phyloP scores from a whole-genome alignment of 345 rosid species.

The Angophora floribunda region DNA sequence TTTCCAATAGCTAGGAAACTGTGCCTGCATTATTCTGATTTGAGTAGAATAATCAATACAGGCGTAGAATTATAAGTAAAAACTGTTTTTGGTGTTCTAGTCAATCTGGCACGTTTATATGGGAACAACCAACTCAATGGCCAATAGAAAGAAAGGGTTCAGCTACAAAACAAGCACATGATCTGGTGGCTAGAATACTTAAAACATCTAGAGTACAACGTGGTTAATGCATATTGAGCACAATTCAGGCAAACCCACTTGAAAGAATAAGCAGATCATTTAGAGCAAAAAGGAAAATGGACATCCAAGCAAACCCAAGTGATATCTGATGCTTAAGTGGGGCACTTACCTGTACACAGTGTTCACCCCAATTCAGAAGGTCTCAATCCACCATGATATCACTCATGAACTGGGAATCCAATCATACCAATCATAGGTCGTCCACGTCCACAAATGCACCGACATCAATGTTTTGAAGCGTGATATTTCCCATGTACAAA shows the following conservation, averaged over 20 bases:
- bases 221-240: background rate
- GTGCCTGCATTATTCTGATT: constrained; percentile 39
- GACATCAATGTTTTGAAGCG: constrained; percentile 67
- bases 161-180: background rate
- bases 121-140: background rate
- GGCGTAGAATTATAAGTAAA: background rate
- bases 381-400: constrained; percentile 22
- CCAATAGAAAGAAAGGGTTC: background rate
- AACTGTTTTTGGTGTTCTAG: background rate
- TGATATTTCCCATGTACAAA: constrained; percentile 62
- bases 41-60: background rate
- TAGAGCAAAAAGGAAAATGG: background rate
- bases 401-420: background rate
- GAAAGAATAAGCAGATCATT: background rate
- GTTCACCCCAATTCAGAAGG: background rate
- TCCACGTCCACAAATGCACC: constrained; percentile 45
- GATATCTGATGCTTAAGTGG: background rate
- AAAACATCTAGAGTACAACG: background rate
- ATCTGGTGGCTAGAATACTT: background rate
- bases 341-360: background rate
- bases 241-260: background rate
- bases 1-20: constrained; percentile 95
- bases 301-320: background rate
- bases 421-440: background rate
- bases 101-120: background rate